Evolutionary conservation across 495 filamentous ascomycete species (phyloP).

Genomic region (Aspergillus steynii): DNA sequence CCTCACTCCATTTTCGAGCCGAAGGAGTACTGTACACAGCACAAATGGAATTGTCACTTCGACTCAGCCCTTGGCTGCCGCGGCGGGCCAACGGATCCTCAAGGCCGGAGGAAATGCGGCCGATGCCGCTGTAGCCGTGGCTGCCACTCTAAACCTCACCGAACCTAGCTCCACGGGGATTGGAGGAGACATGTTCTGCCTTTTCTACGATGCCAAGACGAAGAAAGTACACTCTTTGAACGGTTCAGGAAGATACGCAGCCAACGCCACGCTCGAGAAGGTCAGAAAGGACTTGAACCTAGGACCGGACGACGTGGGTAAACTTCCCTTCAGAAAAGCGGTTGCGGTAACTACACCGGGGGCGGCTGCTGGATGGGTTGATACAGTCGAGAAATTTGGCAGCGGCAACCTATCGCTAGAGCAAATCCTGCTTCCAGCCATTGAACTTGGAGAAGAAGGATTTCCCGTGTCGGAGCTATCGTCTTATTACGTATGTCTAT

Average conservation of each 20-base stretch:
- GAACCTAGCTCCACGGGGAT: constrained; percentile 95
- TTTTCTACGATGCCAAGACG: constrained; percentile 84
- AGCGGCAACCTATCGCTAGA: constrained; percentile 78
- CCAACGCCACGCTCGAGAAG: constrained; percentile 64
- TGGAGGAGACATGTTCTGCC: constrained; percentile 96
- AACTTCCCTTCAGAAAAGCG: constrained; percentile 74
- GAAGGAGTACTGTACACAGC: constrained; percentile 90
- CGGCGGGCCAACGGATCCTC: constrained; percentile 81
- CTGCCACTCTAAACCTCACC: constrained; percentile 88
- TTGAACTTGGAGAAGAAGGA: constrained; percentile 83
- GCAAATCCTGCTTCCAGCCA: constrained; percentile 80
- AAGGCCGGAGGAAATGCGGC: constrained; percentile 90
- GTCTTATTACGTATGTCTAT: constrained; percentile 62
- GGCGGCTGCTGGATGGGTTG: constrained; percentile 91
- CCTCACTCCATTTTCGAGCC: constrained; percentile 70
- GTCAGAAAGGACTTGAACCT: constrained; percentile 70
- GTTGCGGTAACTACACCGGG: constrained; percentile 86
- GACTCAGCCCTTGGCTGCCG: constrained; percentile 86
- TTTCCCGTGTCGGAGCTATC: constrained; percentile 85
- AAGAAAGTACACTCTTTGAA: constrained; percentile 83
- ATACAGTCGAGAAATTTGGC: constrained; percentile 87
- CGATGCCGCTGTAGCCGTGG: constrained; percentile 91
- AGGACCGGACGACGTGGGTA: constrained; percentile 56
- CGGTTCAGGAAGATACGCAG: constrained; percentile 81
- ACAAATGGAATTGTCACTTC: constrained; percentile 90